Conservation (phyloP, 2,329 filamentous ascomycete species). For the Aspergillus sp. region DNA sequence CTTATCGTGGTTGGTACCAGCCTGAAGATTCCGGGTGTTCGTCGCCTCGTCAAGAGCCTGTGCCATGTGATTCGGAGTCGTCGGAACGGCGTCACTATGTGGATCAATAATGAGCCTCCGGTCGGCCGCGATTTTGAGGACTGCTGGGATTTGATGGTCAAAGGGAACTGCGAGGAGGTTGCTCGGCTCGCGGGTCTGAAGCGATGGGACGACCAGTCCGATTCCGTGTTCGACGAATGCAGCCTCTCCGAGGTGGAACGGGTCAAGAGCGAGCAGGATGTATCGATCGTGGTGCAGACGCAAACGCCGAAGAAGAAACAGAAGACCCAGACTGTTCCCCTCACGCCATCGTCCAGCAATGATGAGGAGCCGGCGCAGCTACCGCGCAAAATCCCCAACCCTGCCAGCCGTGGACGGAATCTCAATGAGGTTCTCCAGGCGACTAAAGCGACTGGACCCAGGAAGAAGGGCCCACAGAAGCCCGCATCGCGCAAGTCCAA, state of each 20-base stretch:
- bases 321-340: conserved; percentile 32
- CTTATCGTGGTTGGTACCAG: conserved; percentile 94
- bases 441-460: conserved; percentile 5
- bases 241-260: conserved; percentile 45
- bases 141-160: conserved; percentile 89
- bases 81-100: conserved; percentile 77
- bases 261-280: conserved; percentile 37
- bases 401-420: conserved; percentile 30
- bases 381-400: conserved; percentile 26
- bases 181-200: conserved; percentile 67
- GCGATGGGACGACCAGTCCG: conserved; percentile 54
- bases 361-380: conserved; percentile 29
- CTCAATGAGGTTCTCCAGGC: conserved; percentile 25
- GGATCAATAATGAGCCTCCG: conserved; percentile 90
- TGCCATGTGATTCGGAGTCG: conserved; percentile 81
- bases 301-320: conserved; percentile 39
- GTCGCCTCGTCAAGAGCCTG: conserved; percentile 85
- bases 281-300: conserved; percentile 42
- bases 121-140: conserved; percentile 81
- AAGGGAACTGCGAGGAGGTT: conserved; percentile 83
- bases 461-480: conserved; percentile 20
- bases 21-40: conserved; percentile 89
- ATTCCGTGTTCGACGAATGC: conserved; percentile 44
- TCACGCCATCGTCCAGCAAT: conserved; percentile 45
- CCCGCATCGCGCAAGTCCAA: conserved; percentile 18